Evolutionary conservation across 257 asterid species (phyloP).

Genomic region (Solanum paucissectum): DNA sequence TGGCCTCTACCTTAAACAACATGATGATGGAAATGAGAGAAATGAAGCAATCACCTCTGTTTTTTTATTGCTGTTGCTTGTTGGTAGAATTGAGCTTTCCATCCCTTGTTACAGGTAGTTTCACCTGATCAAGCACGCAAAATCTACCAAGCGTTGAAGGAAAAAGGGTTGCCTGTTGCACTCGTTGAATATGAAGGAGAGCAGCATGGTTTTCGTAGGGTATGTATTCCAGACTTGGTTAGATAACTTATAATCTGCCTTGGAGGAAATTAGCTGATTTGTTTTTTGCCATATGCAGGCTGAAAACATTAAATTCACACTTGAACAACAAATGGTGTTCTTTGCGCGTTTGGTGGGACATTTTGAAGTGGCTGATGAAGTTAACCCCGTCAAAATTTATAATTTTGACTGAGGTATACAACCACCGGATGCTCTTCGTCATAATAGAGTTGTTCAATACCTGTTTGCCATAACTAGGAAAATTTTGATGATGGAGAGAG

Average conservation of each 20-base stretch:
- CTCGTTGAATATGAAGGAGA: conserved; percentile 90
- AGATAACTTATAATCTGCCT: not conserved
- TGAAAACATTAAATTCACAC: conserved; percentile 80
- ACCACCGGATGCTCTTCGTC: not conserved
- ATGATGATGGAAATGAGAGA: not conserved
- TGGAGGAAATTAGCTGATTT: not conserved
- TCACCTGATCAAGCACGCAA: conserved; percentile 82
- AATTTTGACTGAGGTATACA: conserved; percentile 51
- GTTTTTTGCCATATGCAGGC: conserved; percentile 36
- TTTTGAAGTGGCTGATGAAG: conserved; percentile 64
- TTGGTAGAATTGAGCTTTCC: not conserved
- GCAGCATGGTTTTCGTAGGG: conserved; percentile 94
- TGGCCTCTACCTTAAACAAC: not conserved
- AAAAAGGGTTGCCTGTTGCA: conserved; percentile 79
- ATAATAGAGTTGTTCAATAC: not conserved
- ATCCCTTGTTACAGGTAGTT: conserved; percentile 48
- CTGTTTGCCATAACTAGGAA: not conserved
- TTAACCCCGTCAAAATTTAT: conserved; percentile 57
- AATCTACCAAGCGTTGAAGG: conserved; percentile 72
- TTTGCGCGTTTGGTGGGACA: conserved; percentile 75
- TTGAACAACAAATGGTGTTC: conserved; percentile 89
- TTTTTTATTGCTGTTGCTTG: not conserved
- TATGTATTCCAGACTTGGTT: conserved; percentile 1
- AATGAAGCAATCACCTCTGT: not conserved
- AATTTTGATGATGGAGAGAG: not conserved